Evolutionary conservation across 2,329 filamentous ascomycete species (phyloP).

Genomic region (Penicillium sp.): DNA sequence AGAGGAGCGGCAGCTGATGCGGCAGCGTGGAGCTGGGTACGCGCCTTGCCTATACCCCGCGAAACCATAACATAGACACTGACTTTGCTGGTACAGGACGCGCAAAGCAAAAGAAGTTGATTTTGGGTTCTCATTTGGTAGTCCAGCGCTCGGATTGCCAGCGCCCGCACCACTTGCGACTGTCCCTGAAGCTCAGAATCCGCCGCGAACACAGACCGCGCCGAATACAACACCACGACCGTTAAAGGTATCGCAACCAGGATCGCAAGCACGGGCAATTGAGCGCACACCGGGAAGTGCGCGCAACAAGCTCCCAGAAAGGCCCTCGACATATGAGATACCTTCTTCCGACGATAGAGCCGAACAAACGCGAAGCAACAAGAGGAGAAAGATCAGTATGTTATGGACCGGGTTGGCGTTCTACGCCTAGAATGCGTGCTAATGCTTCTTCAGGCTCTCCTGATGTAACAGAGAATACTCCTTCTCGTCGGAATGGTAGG

Average conservation of each 20-base stretch:
- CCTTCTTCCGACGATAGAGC: conserved; percentile 26
- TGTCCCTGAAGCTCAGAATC: conserved; percentile 14
- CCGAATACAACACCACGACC: conserved; percentile 9
- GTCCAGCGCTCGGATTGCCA: conserved; percentile 18
- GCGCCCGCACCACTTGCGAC: conserved; percentile 21
- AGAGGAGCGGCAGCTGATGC: conserved; percentile 49
- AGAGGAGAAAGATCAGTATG: conserved; percentile 30
- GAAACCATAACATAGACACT: conserved; percentile 20
- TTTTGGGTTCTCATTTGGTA: conserved; percentile 45
- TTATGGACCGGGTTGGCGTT: conserved; percentile 1
- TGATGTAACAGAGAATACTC: conserved; percentile 1
- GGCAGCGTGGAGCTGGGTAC: conserved; percentile 51
- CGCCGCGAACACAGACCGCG: conserved; percentile 15
- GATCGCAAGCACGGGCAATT: conserved; percentile 8
- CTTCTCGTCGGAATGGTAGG: conserved; percentile 2
- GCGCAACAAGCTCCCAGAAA: conserved; percentile 25
- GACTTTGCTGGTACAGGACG: conserved; percentile 29
- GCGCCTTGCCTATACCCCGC: conserved; percentile 26
- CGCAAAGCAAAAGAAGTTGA: conserved; percentile 42
- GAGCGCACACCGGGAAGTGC: conserved; percentile 27
- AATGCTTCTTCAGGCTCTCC: conserved; percentile 13
- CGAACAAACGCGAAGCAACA: conserved; percentile 23
- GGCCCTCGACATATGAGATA: conserved; percentile 32
- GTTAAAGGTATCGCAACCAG: conserved; percentile 13
- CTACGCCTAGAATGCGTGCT: conserved; percentile 1